Evolutionary conservation across 2,329 filamentous ascomycete genomes (phyloP).

Genomic region (Zymoseptoria ardabiliae): DNA sequence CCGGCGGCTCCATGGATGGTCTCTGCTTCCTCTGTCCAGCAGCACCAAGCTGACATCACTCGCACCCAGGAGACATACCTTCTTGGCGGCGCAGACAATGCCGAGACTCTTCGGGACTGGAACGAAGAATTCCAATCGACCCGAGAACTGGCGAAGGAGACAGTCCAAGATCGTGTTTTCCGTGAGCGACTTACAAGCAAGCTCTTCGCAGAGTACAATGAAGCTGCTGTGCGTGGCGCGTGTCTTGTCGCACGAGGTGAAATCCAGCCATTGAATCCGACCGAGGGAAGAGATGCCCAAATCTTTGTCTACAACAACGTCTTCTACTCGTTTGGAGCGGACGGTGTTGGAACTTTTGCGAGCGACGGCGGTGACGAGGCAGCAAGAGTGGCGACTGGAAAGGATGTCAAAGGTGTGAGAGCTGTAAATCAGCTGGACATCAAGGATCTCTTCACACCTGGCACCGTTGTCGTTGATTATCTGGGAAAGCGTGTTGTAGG

Average conservation of each 20-base stretch:
- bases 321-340: slow-evolving; percentile 97
- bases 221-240: slow-evolving; percentile 85
- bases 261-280: slow-evolving; percentile 88
- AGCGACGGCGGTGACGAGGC: slow-evolving; percentile 95
- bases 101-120: slow-evolving; percentile 93
- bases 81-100: slow-evolving; percentile 83
- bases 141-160: slow-evolving; percentile 85
- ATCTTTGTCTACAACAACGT: slow-evolving; percentile 99
- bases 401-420: slow-evolving; percentile 90
- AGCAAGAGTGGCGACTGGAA: slow-evolving; percentile 88
- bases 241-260: slow-evolving; percentile 89
- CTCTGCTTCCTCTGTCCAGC: slow-evolving; percentile 56
- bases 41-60: slow-evolving; percentile 77
- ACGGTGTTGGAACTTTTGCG: slow-evolving; percentile 94
- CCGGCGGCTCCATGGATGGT: slow-evolving; percentile 91
- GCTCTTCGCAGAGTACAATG: slow-evolving; percentile 94
- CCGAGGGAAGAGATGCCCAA: slow-evolving; percentile 83
- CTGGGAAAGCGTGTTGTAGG: slow-evolving; percentile 94
- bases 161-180: slow-evolving; percentile 92
- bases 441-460: slow-evolving; percentile 85
- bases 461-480: slow-evolving; percentile 94
- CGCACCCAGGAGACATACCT: slow-evolving; percentile 90
- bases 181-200: slow-evolving; percentile 89
- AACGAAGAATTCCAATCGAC: slow-evolving; percentile 99
- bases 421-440: slow-evolving; percentile 97